phyloP scores from a whole-genome alignment of 2,329 filamentous ascomycete genomes.

The Cladorrhinum sp. region DNA sequence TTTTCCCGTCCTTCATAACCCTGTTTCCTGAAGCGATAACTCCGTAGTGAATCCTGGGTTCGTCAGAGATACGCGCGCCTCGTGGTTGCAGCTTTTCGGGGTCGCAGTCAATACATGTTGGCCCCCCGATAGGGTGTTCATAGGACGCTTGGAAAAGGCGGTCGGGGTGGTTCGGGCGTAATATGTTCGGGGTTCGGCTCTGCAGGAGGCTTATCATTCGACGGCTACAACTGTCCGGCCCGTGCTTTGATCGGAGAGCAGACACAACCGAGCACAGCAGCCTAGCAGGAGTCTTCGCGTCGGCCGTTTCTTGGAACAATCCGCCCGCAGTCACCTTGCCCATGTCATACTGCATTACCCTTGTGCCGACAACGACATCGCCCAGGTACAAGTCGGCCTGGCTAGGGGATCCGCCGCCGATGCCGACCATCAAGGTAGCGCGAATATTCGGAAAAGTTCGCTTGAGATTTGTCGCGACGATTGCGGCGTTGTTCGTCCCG shows the following conservation, averaged over 20 bases:
- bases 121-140: constrained; percentile 7
- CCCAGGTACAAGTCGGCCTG: constrained; percentile 13
- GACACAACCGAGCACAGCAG: constrained; percentile 13
- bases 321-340: constrained; percentile 12
- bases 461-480: constrained; percentile 15
- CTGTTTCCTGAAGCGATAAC: constrained; percentile 19
- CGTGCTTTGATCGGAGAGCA: constrained; percentile 14
- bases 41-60: constrained; percentile 16
- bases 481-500: constrained; percentile 17
- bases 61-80: constrained; percentile 1
- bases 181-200: constrained; percentile 10
- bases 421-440: constrained; percentile 15
- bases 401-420: constrained; percentile 14
- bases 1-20: constrained; percentile 13
- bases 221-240: background rate
- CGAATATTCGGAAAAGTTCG: constrained; percentile 13
- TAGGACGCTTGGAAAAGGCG: constrained; percentile 14
- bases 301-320: constrained; percentile 11
- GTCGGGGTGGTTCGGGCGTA: constrained; percentile 4
- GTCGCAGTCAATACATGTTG: constrained; percentile 11
- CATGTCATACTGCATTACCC: constrained; percentile 16
- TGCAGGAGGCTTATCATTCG: constrained; percentile 11
- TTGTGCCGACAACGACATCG: constrained; percentile 16
- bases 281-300: constrained; percentile 12
- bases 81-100: constrained; percentile 10